Percentiles rank a stretch among this genome's conserved stretches.
phyloP scores from a whole-genome alignment of 1,284 basidiomycete species.

The Blastosporella zonata region DNA sequence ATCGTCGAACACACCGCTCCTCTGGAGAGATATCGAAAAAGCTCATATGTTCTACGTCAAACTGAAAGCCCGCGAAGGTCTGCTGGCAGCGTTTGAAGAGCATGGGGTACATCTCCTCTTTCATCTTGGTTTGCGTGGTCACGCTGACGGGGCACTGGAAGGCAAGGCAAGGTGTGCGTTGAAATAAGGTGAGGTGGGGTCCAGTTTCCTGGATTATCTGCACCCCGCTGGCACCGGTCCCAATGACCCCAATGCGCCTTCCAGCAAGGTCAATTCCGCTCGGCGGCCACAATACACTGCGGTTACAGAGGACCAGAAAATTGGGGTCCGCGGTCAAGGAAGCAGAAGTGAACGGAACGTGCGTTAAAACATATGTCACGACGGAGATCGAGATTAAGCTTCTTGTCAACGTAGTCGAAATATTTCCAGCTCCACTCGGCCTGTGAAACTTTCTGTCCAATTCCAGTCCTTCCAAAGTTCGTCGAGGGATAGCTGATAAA shows the following conservation, averaged over 20 bases:
- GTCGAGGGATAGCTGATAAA: conserved; percentile 24
- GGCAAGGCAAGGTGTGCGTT: conserved; percentile 16
- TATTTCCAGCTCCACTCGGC: conserved; percentile 23
- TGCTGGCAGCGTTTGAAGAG: conserved; percentile 21
- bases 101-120: conserved; percentile 20
- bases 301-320: conserved; percentile 25
- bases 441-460: conserved; percentile 24
- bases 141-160: conserved; percentile 5
- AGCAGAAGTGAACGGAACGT: conserved; percentile 23
- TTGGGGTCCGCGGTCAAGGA: conserved; percentile 21
- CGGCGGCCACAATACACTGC: conserved; percentile 25
- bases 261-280: conserved; percentile 21
- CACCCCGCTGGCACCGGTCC: conserved; percentile 27
- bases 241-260: conserved; percentile 25
- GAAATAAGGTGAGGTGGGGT: conserved; percentile 29
- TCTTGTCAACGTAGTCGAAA: conserved; percentile 24
- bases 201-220: conserved; percentile 27
- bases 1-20: conserved; percentile 23
- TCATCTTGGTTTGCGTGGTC: conserved; percentile 18
- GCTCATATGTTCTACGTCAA: conserved; percentile 11
- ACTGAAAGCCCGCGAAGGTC: conserved; percentile 24
- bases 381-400: conserved; percentile 23
- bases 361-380: conserved; percentile 25
- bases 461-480: conserved; percentile 27
- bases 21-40: conserved; percentile 19